Conservation (phyloP, 352 stramenopile genomes). For the Globisporangium abappressorium region DNA sequence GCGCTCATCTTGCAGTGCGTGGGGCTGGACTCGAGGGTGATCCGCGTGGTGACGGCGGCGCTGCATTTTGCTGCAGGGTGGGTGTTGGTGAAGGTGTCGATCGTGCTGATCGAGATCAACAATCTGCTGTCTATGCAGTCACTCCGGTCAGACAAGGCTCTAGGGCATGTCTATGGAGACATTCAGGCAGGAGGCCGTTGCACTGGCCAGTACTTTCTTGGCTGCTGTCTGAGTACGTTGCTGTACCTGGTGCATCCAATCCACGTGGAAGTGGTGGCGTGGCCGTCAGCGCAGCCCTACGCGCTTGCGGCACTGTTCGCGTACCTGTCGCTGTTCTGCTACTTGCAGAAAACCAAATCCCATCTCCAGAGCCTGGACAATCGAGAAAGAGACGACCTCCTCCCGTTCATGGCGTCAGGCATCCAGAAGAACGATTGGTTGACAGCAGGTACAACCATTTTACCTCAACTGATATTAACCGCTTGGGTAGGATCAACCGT, state of each 20-base stretch:
- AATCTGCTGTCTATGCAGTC: background rate
- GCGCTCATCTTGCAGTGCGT: constrained; percentile 30
- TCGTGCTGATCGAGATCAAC: constrained; percentile 27
- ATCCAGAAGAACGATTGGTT: background rate
- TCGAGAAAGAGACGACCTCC: background rate
- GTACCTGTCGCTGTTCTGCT: constrained; percentile 36
- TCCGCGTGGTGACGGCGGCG: constrained; percentile 41
- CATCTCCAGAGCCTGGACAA: background rate
- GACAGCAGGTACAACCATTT: constrained; percentile 1
- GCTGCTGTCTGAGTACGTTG: constrained; percentile 40
- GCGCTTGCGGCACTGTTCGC: constrained; percentile 51
- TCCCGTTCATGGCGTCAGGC: background rate
- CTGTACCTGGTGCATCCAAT: constrained; percentile 64
- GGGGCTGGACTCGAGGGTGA: constrained; percentile 35
- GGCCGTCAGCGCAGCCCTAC: constrained; percentile 65
- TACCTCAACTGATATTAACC: background rate
- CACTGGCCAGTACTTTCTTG: background rate
- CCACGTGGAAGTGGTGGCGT: constrained; percentile 24
- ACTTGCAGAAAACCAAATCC: constrained; percentile 12
- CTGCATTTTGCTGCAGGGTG: constrained; percentile 35
- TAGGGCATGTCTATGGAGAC: background rate
- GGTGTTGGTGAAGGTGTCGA: constrained; percentile 26
- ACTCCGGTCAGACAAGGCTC: background rate
- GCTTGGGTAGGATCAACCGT: background rate
- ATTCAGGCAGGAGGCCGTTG: background rate